Evolutionary conservation across 768 basidiomycete species (phyloP).

Genomic region (Leccinum truebloodii): DNA sequence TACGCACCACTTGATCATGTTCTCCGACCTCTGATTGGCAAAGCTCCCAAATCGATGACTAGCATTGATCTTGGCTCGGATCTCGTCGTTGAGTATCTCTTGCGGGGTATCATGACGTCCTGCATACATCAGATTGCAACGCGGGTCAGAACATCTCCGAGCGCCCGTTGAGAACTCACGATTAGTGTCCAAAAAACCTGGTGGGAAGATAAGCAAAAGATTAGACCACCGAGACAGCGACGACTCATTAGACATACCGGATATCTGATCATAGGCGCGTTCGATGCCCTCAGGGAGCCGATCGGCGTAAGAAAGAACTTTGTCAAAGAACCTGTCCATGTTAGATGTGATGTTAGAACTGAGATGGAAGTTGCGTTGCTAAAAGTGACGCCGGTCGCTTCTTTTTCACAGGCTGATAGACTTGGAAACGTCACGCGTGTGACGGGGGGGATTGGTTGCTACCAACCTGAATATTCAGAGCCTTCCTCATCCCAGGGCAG

Average conservation of each 20-base stretch:
- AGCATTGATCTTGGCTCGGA: constrained; percentile 72
- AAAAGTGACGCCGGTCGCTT: too few relatives aligned
- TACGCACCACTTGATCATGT: constrained; percentile 79
- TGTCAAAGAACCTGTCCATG: constrained; percentile 33
- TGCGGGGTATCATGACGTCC: constrained; percentile 75
- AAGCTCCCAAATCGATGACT: constrained; percentile 87
- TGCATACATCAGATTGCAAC: constrained; percentile 10
- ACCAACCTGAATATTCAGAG: too few relatives aligned
- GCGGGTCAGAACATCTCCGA: constrained; percentile 3
- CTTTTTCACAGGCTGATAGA: too few relatives aligned
- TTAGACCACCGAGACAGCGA: neutral
- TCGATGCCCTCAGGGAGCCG: constrained; percentile 40
- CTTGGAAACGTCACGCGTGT: too few relatives aligned
- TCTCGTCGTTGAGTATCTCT: constrained; percentile 69
- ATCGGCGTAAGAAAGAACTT: constrained; percentile 37
- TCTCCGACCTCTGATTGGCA: constrained; percentile 66
- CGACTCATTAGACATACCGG: constrained; percentile 29
- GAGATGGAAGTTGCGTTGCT: too few relatives aligned
- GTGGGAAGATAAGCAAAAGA: neutral
- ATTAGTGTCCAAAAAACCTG: constrained; percentile 37
- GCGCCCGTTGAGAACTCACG: constrained; percentile 25
- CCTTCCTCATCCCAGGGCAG: too few relatives aligned
- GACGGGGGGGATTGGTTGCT: too few relatives aligned
- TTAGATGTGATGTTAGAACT: too few relatives aligned
- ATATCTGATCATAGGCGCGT: constrained; percentile 37